Percentiles rank a stretch among this genome's conserved stretches.
Evolutionary conservation across 1,139 yeast genomes (phyloP).

Genomic region (Geotrichum klebahnii): DNA sequence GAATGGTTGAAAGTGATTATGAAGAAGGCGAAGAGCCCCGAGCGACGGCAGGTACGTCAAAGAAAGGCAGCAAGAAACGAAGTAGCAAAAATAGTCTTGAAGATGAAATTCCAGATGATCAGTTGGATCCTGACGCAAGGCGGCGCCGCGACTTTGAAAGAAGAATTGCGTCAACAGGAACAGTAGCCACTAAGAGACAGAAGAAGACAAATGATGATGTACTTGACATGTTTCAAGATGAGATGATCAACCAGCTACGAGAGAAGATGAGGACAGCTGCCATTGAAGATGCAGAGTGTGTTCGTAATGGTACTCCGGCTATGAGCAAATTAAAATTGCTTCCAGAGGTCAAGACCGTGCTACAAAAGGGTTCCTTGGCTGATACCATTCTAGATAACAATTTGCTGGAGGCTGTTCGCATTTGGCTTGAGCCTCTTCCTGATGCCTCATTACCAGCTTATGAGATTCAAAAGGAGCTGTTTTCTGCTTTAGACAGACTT

Average conservation of each 20-base stretch:
- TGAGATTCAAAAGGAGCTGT: constrained; percentile 86
- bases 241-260: constrained; percentile 71
- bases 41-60: constrained; percentile 13
- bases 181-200: constrained; percentile 45
- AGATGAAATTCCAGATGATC: constrained; percentile 37
- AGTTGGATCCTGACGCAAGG: constrained; percentile 45
- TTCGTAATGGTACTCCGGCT: constrained; percentile 65
- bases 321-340: constrained; percentile 78
- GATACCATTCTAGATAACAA: constrained; percentile 94
- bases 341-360: constrained; percentile 69
- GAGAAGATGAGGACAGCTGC: constrained; percentile 95
- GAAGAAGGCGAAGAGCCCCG: constrained; percentile 28
- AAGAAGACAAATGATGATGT: constrained; percentile 81
- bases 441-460: constrained; percentile 96
- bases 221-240: constrained; percentile 92
- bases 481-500: constrained; percentile 64
- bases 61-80: constrained; percentile 26
- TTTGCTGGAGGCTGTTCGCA: constrained; percentile 84
- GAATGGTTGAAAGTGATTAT: constrained; percentile 35
- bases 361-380: constrained; percentile 75
- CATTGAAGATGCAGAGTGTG: constrained; percentile 79
- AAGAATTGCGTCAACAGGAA: constrained; percentile 70
- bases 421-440: constrained; percentile 97
- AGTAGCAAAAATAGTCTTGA: constrained; percentile 24
- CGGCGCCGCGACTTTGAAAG: constrained; percentile 78